phyloP scores from a whole-genome alignment of 805 yeast species.

The Nematodospora valgi region DNA sequence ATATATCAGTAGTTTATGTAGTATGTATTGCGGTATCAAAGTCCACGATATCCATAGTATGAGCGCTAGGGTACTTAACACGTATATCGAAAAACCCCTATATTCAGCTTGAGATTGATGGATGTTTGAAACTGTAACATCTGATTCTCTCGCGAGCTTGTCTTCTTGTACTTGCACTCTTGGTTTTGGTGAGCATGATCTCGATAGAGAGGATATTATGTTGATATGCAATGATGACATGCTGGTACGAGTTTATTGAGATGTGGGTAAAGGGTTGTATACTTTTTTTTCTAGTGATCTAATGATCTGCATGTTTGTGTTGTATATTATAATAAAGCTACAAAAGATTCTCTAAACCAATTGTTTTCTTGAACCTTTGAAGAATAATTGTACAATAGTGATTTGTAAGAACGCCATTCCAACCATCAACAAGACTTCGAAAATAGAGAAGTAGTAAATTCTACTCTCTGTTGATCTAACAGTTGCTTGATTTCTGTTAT shows the following conservation, averaged over 20 bases:
- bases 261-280: neutral
- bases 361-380: conserved; percentile 69
- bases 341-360: conserved; percentile 30
- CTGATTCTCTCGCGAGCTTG: conserved; percentile 59
- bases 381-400: conserved; percentile 63
- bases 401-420: conserved; percentile 72
- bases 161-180: conserved; percentile 26
- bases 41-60: conserved; percentile 71
- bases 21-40: conserved; percentile 56
- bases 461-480: conserved; percentile 77
- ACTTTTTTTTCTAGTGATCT: conserved; percentile 1
- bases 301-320: neutral
- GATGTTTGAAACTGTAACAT: conserved; percentile 55
- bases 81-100: conserved; percentile 81
- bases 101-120: conserved; percentile 69
- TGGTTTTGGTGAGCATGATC: conserved; percentile 6
- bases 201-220: neutral
- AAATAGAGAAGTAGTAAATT: conserved; percentile 69
- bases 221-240: neutral
- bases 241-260: neutral
- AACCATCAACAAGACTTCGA: conserved; percentile 70
- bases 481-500: conserved; percentile 85
- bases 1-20: conserved; percentile 52
- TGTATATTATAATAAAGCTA: neutral
- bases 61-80: conserved; percentile 57